Evolutionary conservation across 2,329 filamentous ascomycete species (phyloP), one percentile per base, ranked within the genome.

Genomic region (Colletotrichum camelliae): DNA sequence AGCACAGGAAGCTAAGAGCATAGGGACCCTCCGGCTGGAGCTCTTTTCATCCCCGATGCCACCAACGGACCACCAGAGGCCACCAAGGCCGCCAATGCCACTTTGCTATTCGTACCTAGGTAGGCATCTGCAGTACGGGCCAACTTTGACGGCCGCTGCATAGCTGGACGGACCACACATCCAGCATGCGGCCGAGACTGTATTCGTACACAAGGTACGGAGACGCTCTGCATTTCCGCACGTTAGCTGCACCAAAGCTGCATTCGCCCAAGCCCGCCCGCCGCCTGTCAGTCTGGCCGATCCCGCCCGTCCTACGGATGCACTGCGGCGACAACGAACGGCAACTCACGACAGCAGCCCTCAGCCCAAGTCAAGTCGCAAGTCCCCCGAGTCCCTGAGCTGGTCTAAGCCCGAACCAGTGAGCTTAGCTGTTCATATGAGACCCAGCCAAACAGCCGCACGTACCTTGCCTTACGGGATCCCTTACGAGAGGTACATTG

Each of bases 21-120:
- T 27, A 74, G 65, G 57, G 70, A 65, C 70, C 33, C 65, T 69
- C 70, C 70, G 74, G 74, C 74, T 76, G 65, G 74, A 57, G 74
- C 64, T 69, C 58, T 66, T 67, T 29, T 35, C 62, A 48, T 68
- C 73, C 73, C 69, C 73, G 73, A 73, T 73, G 62, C 69, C 57
- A 27, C 37, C 6, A 62, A 27, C 13, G 24, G 66, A 35, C 24
- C 52, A 18, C 48, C 66, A 57, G 31, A 61, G 66, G 65, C 39
- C 72, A 65, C 72, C 69, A 43, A 72, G 55, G 24, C 69, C 69
- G 39, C 69, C 62, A 72, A 72, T 61, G 55, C 61, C 62, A 70
- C 43, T 52, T 52, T 52, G 43, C 43, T 52, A 52, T 7, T 7
- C 39, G 12, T 48, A 18, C 39, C 39, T n/a, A n/a, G 9, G 39